Conservation (phyloP, 768 basidiomycete species). For the Trametes sanguinea region DNA sequence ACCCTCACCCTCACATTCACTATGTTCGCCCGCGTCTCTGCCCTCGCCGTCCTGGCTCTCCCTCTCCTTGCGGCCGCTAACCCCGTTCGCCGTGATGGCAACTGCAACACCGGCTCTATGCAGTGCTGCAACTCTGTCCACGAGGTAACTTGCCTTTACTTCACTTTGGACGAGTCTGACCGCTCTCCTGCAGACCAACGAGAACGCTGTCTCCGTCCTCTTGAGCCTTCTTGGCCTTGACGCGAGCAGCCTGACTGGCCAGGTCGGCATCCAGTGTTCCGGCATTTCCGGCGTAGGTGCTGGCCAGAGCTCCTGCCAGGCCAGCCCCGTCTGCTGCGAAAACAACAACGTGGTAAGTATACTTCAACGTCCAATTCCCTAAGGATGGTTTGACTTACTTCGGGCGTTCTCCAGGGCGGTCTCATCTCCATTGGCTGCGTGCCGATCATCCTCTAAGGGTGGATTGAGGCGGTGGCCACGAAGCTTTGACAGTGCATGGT, state of each 20-base stretch:
- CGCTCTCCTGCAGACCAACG: neutral
- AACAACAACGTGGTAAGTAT: constrained; percentile 29
- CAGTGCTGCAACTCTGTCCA: constrained; percentile 24
- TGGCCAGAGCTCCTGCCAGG: constrained; percentile 18
- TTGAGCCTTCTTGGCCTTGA: constrained; percentile 28
- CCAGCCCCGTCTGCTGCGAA: constrained; percentile 28
- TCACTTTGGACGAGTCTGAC: neutral
- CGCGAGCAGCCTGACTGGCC: constrained; percentile 18
- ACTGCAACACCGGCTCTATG: constrained; percentile 19
- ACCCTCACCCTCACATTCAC: constrained; percentile 10
- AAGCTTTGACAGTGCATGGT: neutral
- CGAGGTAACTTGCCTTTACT: neutral
- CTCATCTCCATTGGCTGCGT: constrained; percentile 13
- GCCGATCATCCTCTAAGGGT: constrained; percentile 17
- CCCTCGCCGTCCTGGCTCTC: constrained; percentile 20
- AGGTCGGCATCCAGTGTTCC: constrained; percentile 29
- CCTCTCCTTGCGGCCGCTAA: constrained; percentile 18
- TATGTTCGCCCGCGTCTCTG: constrained; percentile 22
- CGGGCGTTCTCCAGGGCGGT: no score
- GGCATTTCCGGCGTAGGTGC: constrained; percentile 26
- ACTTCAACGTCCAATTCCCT: neutral
- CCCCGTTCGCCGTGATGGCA: constrained; percentile 15
- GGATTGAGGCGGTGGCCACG: neutral
- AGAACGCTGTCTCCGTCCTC: constrained; percentile 15
- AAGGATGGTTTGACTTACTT: no score